Evolutionary conservation across 148 eudicot species (phyloP), one percentile per base, ranked within the genome.

Genomic region (Persicaria tinctoria): DNA sequence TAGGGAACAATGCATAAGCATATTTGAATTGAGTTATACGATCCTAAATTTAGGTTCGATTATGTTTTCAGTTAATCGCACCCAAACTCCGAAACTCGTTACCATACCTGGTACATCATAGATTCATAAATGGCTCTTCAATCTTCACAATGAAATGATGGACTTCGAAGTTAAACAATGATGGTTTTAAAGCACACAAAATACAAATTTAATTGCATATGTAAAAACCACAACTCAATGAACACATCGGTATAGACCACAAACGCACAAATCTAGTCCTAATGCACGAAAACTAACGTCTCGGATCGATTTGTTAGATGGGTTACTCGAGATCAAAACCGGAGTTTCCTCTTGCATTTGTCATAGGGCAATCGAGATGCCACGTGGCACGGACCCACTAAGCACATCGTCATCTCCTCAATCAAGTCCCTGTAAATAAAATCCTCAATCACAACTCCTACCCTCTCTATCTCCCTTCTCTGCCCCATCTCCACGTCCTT

Each of bases 381-480:
- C 38, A 71, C 12, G 8, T 71, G 74, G 16, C 55, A 71, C 0
- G 6, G 70, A 72, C 66, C 44, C 47, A 14, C 45, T 11, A 87
- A 38, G 0, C 89, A 93, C 13, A 77, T 77, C 50, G 78, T 77
- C 38, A 84, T 13, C 59, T 89, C 94, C 41, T 85, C 92, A 59
- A 89, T 73, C 78, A 91, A 80, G 59, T 91, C 97, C 55, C 76
- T 83, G 76, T 77, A 78, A 3, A 91, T 78, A 38, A 69, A 16
- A 68, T 89, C 90, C 63, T 91, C 89, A 63, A 89, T n/a, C 4
- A 76, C 74, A 74, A 89, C 17, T 44, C 87, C 94, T 46, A 91
- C 70, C 66, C 75, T 82, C 44, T 72, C 86, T 45, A 84, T 74
- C 75, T 89, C 92, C 18, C 84, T 77, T 79, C 60, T 78, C 48